Conservation (phyloP, 306 rosid species). For the Gleditsia sinensis region DNA sequence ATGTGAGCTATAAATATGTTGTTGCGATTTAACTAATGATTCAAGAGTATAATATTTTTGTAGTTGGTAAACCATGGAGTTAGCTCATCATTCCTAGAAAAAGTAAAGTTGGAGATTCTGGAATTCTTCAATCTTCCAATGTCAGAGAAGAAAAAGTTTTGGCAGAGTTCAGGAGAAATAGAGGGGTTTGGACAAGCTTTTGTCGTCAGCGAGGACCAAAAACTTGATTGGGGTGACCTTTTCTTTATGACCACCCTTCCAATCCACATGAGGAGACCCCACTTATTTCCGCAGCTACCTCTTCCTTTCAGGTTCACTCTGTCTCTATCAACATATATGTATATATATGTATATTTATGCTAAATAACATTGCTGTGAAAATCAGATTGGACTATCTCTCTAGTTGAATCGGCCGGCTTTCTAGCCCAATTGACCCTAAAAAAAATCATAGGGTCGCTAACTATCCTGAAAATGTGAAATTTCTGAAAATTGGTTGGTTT, state of each 20-base stretch:
- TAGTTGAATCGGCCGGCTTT: too few species aligned
- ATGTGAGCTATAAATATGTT: too few species aligned
- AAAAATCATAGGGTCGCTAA: too few species aligned
- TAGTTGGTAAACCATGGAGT: constrained; percentile 67
- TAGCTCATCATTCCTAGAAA: constrained; percentile 42
- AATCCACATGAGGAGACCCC: constrained; percentile 42
- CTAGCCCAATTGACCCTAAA: too few species aligned
- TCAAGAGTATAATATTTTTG: too few species aligned
- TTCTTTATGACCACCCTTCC: constrained; percentile 52
- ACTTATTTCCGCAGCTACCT: constrained; percentile 57
- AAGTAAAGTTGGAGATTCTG: constrained; percentile 40
- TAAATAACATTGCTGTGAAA: too few species aligned
- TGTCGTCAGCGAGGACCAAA: constrained; percentile 43
- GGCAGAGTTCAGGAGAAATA: constrained; percentile 48
- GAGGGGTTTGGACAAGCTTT: constrained; percentile 77
- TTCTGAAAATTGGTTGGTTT: too few species aligned
- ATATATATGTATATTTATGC: too few species aligned
- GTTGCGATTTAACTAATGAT: too few species aligned
- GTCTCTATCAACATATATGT: not conserved
- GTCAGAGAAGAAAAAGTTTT: constrained; percentile 53
- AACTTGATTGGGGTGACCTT: constrained; percentile 58
- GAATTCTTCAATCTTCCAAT: constrained; percentile 55
- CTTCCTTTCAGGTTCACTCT: constrained; percentile 45
- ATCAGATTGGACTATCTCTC: too few species aligned
- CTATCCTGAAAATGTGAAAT: too few species aligned